Evolutionary conservation across 495 filamentous ascomycete species (phyloP).

Genomic region (Trichoderma gamsii): DNA sequence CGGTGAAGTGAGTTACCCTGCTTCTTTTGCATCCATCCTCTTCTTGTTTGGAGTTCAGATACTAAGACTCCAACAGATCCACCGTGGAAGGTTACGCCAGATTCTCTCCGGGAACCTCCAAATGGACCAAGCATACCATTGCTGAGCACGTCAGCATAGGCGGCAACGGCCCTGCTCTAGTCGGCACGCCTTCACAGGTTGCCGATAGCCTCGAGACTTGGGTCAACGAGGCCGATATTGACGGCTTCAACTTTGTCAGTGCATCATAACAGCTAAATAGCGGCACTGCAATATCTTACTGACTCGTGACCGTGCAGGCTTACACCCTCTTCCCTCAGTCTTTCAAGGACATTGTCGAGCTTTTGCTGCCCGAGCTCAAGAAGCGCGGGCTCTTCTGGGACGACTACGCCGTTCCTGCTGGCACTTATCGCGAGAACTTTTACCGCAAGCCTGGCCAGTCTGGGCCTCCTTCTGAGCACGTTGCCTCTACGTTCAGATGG

Average conservation of each 20-base stretch:
- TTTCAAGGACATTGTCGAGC: slow-evolving; percentile 57
- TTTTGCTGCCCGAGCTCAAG: slow-evolving; percentile 54
- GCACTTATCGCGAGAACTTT: slow-evolving; percentile 48
- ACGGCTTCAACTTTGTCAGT: slow-evolving; percentile 47
- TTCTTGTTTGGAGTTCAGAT: not conserved
- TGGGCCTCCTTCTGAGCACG: slow-evolving; percentile 28
- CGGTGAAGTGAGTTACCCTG: slow-evolving; percentile 42
- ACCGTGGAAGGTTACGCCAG: slow-evolving; percentile 37
- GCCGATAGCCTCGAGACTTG: slow-evolving; percentile 47
- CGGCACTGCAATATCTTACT: not conserved
- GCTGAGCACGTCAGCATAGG: slow-evolving; percentile 55
- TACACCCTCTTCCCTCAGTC: slow-evolving; percentile 56
- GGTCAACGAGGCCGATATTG: slow-evolving; percentile 41
- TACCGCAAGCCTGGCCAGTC: slow-evolving; percentile 32
- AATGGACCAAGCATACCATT: slow-evolving; percentile 60
- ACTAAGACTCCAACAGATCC: slow-evolving; percentile 22
- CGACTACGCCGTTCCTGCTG: slow-evolving; percentile 42
- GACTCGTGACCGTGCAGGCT: slow-evolving; percentile 28
- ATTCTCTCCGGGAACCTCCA: slow-evolving; percentile 36
- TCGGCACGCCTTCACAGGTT: slow-evolving; percentile 42
- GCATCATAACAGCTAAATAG: not conserved
- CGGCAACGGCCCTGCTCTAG: slow-evolving; percentile 46
- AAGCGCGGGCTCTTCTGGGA: slow-evolving; percentile 50
- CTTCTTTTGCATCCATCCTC: not conserved
- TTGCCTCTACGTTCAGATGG: slow-evolving; percentile 33